Conservation (phyloP, 2,329 filamentous ascomycete genomes). For the Hypoxylon sp. region DNA sequence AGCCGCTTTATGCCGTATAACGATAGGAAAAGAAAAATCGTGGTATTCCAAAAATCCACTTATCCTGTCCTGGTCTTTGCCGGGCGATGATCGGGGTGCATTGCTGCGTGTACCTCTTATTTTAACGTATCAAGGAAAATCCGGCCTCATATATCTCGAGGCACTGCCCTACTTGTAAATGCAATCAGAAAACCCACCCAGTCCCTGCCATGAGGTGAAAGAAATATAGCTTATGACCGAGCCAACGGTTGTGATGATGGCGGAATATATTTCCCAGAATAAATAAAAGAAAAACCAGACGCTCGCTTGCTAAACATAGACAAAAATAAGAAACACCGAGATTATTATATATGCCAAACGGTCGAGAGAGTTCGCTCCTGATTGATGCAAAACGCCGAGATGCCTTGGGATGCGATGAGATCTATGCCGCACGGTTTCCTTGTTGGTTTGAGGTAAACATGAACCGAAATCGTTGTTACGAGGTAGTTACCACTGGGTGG, state of each 20-base stretch:
- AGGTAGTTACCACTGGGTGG: constrained; percentile 65
- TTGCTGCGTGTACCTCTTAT: constrained; percentile 76
- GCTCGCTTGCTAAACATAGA: constrained; percentile 60
- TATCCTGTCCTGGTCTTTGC: constrained; percentile 64
- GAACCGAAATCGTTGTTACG: constrained; percentile 49
- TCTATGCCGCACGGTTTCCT: constrained; percentile 48
- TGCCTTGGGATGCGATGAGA: constrained; percentile 48
- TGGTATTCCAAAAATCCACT: constrained; percentile 61
- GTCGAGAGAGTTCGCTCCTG: constrained; percentile 52
- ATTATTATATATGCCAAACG: constrained; percentile 50
- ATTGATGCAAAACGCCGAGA: constrained; percentile 57
- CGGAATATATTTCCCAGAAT: constrained; percentile 40
- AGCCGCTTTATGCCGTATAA: constrained; percentile 61
- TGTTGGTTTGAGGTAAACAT: constrained; percentile 43
- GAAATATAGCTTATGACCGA: constrained; percentile 62
- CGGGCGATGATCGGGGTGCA: constrained; percentile 67
- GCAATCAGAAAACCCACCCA: constrained; percentile 67
- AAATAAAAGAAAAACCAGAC: constrained; percentile 55
- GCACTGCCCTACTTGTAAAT: constrained; percentile 67
- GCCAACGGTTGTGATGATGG: constrained; percentile 63
- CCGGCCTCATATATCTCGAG: constrained; percentile 63
- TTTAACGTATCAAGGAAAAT: constrained; percentile 58
- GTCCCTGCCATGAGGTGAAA: constrained; percentile 68
- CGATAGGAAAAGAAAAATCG: constrained; percentile 53
- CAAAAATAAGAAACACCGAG: constrained; percentile 50